These are phyloP conservation scores for Zymoseptoria pseudotritici DNA, from an alignment of 2,329 filamentous ascomycete genomes.

Conservation along the genomic window DNA sequence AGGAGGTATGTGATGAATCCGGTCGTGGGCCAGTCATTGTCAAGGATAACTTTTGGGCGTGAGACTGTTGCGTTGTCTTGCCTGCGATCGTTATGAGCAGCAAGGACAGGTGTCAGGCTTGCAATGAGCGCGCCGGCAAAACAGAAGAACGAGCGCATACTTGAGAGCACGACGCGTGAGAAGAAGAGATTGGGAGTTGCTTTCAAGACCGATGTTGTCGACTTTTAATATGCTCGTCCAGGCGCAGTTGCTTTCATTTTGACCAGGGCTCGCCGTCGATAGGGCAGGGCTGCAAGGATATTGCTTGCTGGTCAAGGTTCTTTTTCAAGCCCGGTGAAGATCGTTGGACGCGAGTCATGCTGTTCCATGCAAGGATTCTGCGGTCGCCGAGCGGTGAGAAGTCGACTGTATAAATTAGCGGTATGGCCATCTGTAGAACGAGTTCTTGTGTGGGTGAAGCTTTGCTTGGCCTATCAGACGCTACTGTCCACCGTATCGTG, in stretches of 20 bases:
- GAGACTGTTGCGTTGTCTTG: no score
- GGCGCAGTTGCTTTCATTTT: not conserved
- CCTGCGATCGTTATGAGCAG: no score
- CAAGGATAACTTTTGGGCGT: constrained; percentile 34
- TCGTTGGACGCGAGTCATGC: not conserved
- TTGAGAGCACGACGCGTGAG: not conserved
- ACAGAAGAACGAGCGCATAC: not conserved
- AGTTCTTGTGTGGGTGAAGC: not conserved
- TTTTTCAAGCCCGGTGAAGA: no score
- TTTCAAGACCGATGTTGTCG: not conserved
- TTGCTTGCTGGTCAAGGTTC: not conserved
- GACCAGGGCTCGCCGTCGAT: not conserved
- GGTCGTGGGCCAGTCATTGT: constrained; percentile 41
- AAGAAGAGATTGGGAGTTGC: not conserved
- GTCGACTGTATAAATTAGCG: not conserved
- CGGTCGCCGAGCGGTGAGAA: not conserved
- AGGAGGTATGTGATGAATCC: constrained; percentile 40
- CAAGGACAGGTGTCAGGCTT: no score
- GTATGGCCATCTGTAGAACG: not conserved
- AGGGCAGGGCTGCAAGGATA: not conserved
- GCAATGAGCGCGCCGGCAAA: no score
- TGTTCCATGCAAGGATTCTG: not conserved
- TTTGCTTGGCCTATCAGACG: not conserved
- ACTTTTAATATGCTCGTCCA: not conserved
- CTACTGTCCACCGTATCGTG: not conserved